These are phyloP conservation scores for Capsella bursapastoris DNA, from an alignment of 345 rosid species.

Conservation along the genomic window DNA sequence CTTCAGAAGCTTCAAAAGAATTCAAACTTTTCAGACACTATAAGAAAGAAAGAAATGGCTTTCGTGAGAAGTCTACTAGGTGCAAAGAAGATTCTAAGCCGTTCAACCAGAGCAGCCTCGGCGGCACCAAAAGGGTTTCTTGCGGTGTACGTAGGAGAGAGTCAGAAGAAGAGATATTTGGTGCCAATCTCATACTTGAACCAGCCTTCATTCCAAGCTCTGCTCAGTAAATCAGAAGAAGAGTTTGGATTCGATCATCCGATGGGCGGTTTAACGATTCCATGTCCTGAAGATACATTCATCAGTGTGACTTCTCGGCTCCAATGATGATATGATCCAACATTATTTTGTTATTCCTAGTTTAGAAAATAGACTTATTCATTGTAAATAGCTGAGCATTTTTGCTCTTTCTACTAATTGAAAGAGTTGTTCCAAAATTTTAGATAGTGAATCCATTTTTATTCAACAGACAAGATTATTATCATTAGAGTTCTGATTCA, in stretches of 20 bases:
- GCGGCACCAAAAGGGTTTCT: constrained; percentile 51
- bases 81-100: constrained; percentile 38
- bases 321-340: constrained; percentile 5
- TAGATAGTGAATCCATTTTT: background rate
- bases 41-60: constrained; percentile 22
- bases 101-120: background rate
- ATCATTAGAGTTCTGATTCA: no score
- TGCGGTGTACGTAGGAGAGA: constrained; percentile 66
- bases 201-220: constrained; percentile 53
- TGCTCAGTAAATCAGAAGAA: constrained; percentile 56
- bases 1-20: background rate
- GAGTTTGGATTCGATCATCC: constrained; percentile 60
- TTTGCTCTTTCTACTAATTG: background rate
- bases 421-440: background rate
- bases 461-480: background rate
- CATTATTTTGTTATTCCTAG: background rate
- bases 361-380: constrained; percentile 23
- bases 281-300: constrained; percentile 57
- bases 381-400: constrained; percentile 21
- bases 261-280: constrained; percentile 60
- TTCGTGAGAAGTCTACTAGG: constrained; percentile 35
- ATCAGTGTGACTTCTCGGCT: constrained; percentile 47
- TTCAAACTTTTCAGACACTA: background rate
- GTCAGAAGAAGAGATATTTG: constrained; percentile 50
- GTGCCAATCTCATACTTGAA: constrained; percentile 54